Evolutionary conservation across 2,329 filamentous ascomycete genomes (phyloP), one percentile per base, ranked within the genome.

Genomic region (Diaporthe velutina): DNA sequence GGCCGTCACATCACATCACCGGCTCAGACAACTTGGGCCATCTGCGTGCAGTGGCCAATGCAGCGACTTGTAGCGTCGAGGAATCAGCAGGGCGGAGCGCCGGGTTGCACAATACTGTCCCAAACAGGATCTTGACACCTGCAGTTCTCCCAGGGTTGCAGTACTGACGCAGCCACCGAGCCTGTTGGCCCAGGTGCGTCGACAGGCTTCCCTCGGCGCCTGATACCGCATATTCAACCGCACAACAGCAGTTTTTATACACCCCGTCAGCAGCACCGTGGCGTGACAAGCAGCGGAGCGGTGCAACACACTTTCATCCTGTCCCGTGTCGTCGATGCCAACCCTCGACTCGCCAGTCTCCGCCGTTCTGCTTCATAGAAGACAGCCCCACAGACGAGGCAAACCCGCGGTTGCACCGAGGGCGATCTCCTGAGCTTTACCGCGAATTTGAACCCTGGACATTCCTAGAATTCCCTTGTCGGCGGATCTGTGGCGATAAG

Each of bases 61-160:
- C 70, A 52, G 58, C 33, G 25, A 50, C 8, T 60, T 38, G 35
- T 54, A 54, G 10, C 12, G 58, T 33, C 28, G 25, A 35, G 35
- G 12, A 42, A 64, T 72, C 70, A 60, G 57, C 57, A 54, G 45
- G 70, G 70, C 70, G 48, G 58, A 71, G 50, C 50, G 25, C 33
- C n/a, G 30, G n/a, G 67, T 72, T 38, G 68, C 58, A 71, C 73
- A 66, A 55, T 45, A 35, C 9, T 66, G 67, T 67, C 73, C 42
- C 67, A 52, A 74, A 71, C 54, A 45, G 48, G 52, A 57, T 45
- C 57, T 57, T 74, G 73, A 74, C 73, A 74, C 48, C 73, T 74
- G 58, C 73, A 70, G 71, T 48, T 55, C 42, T 58, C 17, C 40
- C 58, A 45, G 52, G 38, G 50, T 68, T 68, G 48, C 61, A 58